A percentile compares a stretch with the other conserved stretches of the same genome.
These are phyloP conservation scores for grape (Vitis vinifera) DNA, from an alignment of 164 flowering plant species.

Conservation along the genomic window DNA sequence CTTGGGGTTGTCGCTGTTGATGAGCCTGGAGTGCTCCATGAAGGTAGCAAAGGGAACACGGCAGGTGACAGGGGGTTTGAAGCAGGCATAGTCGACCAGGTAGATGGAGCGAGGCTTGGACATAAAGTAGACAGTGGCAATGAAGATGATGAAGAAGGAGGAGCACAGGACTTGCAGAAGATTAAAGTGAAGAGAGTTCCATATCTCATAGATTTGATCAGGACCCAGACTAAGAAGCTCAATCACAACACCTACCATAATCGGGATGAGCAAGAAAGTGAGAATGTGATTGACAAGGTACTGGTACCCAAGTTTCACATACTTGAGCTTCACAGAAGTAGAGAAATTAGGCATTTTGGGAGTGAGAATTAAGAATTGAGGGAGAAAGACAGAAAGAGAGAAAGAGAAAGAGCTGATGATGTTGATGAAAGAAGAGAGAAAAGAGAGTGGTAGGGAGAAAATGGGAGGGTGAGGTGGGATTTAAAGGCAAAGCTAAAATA, in stretches of 20 bases:
- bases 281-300: conserved; percentile 18
- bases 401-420: background rate
- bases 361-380: background rate
- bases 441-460: too few relatives aligned
- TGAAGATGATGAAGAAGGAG: conserved; percentile 1
- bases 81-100: background rate
- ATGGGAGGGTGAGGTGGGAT: too few relatives aligned
- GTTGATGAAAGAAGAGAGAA: too few relatives aligned
- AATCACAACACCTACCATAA: background rate
- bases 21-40: conserved; percentile 35
- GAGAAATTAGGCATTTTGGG: conserved; percentile 1
- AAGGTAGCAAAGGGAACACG: conserved; percentile 41
- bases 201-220: background rate
- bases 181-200: conserved; percentile 6
- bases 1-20: conserved; percentile 11
- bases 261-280: conserved; percentile 7
- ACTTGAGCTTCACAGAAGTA: conserved; percentile 9
- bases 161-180: conserved; percentile 3
- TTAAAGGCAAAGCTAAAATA: too few relatives aligned
- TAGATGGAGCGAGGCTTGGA: conserved; percentile 5
- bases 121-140: conserved; percentile 11
- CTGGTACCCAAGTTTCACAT: conserved; percentile 15
- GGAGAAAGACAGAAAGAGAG: background rate
- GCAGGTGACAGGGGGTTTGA: conserved; percentile 32
- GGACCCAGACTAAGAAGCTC: conserved; percentile 5